phyloP scores from a whole-genome alignment of 2,329 filamentous ascomycete species.

The Chlorencoelia australis region DNA sequence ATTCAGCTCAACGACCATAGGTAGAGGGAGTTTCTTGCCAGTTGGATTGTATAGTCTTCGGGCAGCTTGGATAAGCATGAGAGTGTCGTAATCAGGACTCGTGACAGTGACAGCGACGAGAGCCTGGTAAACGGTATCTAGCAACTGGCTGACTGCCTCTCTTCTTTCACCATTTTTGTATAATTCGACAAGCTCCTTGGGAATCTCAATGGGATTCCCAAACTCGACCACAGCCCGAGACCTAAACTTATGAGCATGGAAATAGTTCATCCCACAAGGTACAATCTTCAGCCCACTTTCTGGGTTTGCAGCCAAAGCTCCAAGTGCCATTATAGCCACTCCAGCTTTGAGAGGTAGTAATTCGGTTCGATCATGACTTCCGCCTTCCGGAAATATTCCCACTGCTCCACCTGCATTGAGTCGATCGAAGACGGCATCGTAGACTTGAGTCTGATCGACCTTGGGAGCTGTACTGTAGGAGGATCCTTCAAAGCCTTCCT shows the following conservation, averaged over 20 bases:
- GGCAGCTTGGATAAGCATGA: slow-evolving; percentile 84
- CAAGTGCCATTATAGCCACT: slow-evolving; percentile 95
- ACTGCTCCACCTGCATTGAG: slow-evolving; percentile 77
- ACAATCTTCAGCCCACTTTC: slow-evolving; percentile 89
- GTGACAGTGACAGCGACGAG: slow-evolving; percentile 85
- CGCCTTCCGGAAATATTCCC: slow-evolving; percentile 93
- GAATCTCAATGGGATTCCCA: slow-evolving; percentile 78
- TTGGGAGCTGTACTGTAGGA: slow-evolving; percentile 85
- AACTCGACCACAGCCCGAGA: slow-evolving; percentile 95
- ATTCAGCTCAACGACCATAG: slow-evolving; percentile 58
- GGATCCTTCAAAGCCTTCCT: slow-evolving; percentile 56
- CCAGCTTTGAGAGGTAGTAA: slow-evolving; percentile 84
- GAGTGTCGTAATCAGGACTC: slow-evolving; percentile 88
- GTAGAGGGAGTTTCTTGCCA: slow-evolving; percentile 12
- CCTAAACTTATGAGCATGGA: slow-evolving; percentile 96
- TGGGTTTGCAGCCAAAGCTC: slow-evolving; percentile 65
- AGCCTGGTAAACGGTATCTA: slow-evolving; percentile 51
- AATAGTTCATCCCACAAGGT: slow-evolving; percentile 98
- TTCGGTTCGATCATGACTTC: slow-evolving; percentile 89
- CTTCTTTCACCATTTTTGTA: slow-evolving; percentile 76
- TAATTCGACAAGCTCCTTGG: slow-evolving; percentile 69
- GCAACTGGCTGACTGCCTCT: slow-evolving; percentile 74
- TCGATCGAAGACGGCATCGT: slow-evolving; percentile 81
- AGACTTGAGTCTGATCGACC: slow-evolving; percentile 87
- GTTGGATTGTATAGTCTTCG: slow-evolving; percentile 89